A percentile compares a stretch with the other conserved stretches of the same genome.
Conservation (phyloP, 2,329 filamentous ascomycete genomes). For the Pseudogymnoascus sp. region DNA sequence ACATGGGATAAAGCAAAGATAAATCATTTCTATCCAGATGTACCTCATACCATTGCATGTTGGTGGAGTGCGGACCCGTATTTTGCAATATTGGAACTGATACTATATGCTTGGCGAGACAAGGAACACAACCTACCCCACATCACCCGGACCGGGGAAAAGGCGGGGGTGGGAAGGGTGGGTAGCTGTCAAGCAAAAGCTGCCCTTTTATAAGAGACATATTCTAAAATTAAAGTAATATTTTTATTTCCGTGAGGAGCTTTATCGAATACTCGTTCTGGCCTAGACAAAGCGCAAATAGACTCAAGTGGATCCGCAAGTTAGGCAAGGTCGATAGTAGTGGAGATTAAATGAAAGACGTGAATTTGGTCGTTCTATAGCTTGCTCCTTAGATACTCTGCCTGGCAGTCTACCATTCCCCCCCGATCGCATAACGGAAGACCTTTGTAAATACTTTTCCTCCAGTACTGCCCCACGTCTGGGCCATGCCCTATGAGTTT, state of each 20-base stretch:
- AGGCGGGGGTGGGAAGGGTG: neutral
- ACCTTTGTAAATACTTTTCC: conserved; percentile 40
- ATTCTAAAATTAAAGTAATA: neutral
- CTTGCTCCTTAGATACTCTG: neutral
- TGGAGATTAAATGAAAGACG: neutral
- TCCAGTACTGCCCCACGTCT: conserved; percentile 41
- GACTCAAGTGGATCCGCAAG: neutral
- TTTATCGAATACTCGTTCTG: neutral
- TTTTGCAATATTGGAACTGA: neutral
- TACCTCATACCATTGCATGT: neutral
- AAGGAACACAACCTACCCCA: neutral
- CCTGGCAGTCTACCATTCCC: conserved; percentile 33
- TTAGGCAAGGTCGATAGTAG: neutral
- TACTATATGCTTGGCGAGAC: neutral
- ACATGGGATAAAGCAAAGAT: neutral
- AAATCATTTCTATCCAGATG: neutral
- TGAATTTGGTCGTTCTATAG: neutral
- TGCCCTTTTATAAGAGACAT: neutral
- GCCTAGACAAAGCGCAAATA: neutral
- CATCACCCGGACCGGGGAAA: neutral
- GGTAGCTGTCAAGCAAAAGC: neutral
- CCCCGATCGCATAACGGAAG: conserved; percentile 44
- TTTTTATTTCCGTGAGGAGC: neutral
- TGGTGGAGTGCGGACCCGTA: neutral
- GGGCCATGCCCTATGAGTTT: conserved; percentile 29